Conservation (phyloP, 106 monocot species). For the Agapanthus africanus region DNA sequence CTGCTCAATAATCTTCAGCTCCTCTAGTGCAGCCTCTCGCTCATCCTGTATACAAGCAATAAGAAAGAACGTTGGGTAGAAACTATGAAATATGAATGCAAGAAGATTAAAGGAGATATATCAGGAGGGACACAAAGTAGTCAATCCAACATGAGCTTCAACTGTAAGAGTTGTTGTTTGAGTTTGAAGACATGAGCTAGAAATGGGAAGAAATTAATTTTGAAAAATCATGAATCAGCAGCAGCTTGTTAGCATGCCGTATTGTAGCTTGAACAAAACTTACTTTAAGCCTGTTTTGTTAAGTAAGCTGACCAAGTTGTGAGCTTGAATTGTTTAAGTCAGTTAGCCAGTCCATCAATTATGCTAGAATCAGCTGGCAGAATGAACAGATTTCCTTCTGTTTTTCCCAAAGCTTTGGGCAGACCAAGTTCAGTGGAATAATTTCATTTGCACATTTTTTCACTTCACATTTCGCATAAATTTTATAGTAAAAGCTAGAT, state of each 20-base stretch:
- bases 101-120: background rate
- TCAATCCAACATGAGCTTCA: background rate
- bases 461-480: no score
- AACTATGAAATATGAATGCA: background rate
- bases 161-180: background rate
- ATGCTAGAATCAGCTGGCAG: no score
- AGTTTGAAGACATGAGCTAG: background rate
- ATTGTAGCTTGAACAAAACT: background rate
- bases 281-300: background rate
- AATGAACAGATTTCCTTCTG: no score
- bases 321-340: no score
- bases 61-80: background rate
- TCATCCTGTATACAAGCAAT: conserved; percentile 52
- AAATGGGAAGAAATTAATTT: background rate
- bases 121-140: background rate
- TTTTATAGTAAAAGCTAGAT: no score
- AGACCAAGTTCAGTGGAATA: no score
- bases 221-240: background rate
- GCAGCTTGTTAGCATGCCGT: background rate
- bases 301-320: background rate
- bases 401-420: no score
- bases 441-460: no score
- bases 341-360: background rate
- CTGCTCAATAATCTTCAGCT: conserved; percentile 60
- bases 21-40: conserved; percentile 66